Conservation (phyloP, 2,329 filamentous ascomycete species). For the Ploettnerulaceae sp. region DNA sequence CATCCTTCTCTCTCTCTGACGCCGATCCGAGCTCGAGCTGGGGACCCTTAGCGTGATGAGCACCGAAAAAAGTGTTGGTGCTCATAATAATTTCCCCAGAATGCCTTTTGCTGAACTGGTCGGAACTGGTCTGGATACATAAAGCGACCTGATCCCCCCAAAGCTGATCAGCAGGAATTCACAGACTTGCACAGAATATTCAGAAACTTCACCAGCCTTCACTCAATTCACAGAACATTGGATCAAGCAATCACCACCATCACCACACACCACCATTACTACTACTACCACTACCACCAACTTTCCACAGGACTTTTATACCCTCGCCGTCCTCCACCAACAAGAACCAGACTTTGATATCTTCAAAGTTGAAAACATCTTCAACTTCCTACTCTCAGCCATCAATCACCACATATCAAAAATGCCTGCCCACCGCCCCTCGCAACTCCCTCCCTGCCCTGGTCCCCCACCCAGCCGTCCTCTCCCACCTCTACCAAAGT, state of each 20-base stretch:
- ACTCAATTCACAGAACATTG: conserved; percentile 1
- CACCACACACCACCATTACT: conserved; percentile 5
- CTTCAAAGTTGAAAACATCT: not conserved
- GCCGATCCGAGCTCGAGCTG: not conserved
- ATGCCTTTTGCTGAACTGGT: conserved; percentile 5
- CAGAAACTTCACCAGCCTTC: conserved; percentile 10
- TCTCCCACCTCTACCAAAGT: conserved; percentile 61
- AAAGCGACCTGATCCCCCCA: conserved; percentile 25
- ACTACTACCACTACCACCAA: too few relatives aligned
- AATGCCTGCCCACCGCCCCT: conserved; percentile 55
- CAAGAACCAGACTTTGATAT: conserved; percentile 9
- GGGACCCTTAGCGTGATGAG: not conserved
- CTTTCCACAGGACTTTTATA: too few relatives aligned
- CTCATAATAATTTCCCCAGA: conserved; percentile 29
- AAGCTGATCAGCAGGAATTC: not conserved
- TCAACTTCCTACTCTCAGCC: not conserved
- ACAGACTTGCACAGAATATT: conserved; percentile 13
- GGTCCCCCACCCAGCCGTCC: conserved; percentile 60
- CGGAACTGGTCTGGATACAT: conserved; percentile 23
- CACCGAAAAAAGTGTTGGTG: not conserved
- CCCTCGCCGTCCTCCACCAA: conserved; percentile 5
- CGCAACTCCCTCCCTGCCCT: conserved; percentile 62
- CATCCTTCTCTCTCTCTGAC: not conserved
- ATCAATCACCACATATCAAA: conserved; percentile 30
- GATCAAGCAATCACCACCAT: conserved; percentile 7